Evolutionary conservation across 805 yeast genomes (phyloP), one percentile per base, ranked within the genome.

Genomic region (Nakazawaea laoshanensis): DNA sequence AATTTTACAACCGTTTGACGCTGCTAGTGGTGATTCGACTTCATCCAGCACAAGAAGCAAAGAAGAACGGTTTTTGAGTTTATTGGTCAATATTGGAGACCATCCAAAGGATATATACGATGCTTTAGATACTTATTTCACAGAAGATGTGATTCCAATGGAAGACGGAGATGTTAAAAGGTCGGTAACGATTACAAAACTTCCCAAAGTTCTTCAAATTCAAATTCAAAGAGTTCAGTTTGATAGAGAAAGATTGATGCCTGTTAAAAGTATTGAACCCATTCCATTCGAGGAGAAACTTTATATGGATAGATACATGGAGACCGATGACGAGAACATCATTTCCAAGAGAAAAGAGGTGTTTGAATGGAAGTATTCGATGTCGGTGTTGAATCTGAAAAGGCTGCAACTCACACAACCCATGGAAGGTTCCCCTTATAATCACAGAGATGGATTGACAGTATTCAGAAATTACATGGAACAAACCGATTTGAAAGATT

Each of bases 191-290:
- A 70, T 89, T 4, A 65, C 73, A 7, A 67, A 74, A 36, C 57
- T 86, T 14, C 98, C 98, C 0, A 76, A 77, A 5, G 71, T 92
- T 32, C 55, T 92, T 30, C 98, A 92, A 52, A 73, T 92, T 30
- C 98, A 92, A 50, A 83, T 92, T 6, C 97, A 88, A 56, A 67
- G 98, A 49, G 97, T 92, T 1, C 84, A 85, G 51, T 92, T 79
- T 52, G 96, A 92, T 49, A 66, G 87, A 28, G 78, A 65, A 35
- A 57, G 70, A 10, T 66, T 77, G 32, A 69, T 78, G 55, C 85
- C 94, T 0, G 84, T 84, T 48, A 92, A 92, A 51, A 78, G 87
- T 2, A 68, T 73, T 27, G 87, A 81, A 37, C 94, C 87, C 7
- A 65, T 92, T 30, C 88, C 88, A 3, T 86, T 87, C 49, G 73